phyloP scores from a whole-genome alignment of 495 filamentous ascomycete species.

The Trichoderma parareesei region DNA sequence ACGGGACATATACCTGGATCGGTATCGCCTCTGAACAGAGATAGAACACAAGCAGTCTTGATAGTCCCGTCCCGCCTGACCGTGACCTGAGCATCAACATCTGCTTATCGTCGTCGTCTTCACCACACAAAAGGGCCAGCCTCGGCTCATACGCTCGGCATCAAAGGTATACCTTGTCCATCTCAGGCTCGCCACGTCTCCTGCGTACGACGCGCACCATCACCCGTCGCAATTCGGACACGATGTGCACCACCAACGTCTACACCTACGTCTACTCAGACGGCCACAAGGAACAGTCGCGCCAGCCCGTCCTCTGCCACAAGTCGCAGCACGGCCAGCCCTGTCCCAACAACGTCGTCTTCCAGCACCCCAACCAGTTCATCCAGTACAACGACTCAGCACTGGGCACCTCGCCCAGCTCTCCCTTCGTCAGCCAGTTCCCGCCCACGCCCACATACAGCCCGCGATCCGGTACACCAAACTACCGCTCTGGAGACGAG shows the following conservation, averaged over 20 bases:
- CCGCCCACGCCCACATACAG: conserved; percentile 12
- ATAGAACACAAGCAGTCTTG: not conserved
- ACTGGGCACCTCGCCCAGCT: not conserved
- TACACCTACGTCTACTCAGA: conserved; percentile 14
- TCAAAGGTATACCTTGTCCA: not conserved
- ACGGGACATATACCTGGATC: not conserved
- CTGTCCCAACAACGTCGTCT: conserved; percentile 12
- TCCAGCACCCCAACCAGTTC: conserved; percentile 10
- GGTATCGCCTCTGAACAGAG: not conserved
- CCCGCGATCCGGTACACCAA: conserved; percentile 12
- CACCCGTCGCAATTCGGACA: not conserved
- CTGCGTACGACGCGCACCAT: not conserved
- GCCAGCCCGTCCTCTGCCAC: conserved; percentile 4
- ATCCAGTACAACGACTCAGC: conserved; percentile 4
- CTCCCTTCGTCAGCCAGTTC: conserved; percentile 7
- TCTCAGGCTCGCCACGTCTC: not conserved
- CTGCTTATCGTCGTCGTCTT: not conserved
- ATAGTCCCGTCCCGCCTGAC: too few species aligned
- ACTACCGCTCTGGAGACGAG: conserved; percentile 15
- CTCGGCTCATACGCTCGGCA: not conserved
- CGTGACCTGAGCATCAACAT: too few species aligned
- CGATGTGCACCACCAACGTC: conserved; percentile 13
- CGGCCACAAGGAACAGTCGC: conserved; percentile 12
- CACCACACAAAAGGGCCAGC: not conserved
- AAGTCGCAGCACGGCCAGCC: conserved; percentile 7